These are phyloP conservation scores for Ustilago sp. DNA, from an alignment of 1,284 basidiomycete species.

Conservation along the genomic window DNA sequence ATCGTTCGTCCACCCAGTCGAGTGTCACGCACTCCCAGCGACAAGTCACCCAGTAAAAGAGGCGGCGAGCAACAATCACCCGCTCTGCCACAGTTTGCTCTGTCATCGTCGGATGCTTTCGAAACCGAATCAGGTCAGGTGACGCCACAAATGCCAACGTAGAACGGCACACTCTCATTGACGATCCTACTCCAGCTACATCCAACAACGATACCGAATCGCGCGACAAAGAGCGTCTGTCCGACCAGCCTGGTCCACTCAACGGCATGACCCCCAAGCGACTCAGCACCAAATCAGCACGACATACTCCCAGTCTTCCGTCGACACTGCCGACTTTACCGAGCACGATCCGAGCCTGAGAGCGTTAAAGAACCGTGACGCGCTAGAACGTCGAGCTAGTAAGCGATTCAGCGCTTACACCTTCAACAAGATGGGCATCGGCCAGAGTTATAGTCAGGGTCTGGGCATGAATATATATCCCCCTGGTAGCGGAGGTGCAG, in stretches of 20 bases:
- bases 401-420: constrained; percentile 97
- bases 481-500: constrained; percentile 13
- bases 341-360: constrained; percentile 85
- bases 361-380: constrained; percentile 86
- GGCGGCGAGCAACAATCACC: constrained; percentile 21
- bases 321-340: constrained; percentile 70
- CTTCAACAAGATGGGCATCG: constrained; percentile 87
- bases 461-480: constrained; percentile 49
- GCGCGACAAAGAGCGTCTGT: constrained; percentile 20
- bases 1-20: constrained; percentile 38
- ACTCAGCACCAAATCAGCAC: constrained; percentile 29
- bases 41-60: constrained; percentile 22
- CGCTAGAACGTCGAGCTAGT: constrained; percentile 88
- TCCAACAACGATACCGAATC: constrained; percentile 8
- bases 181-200: constrained; percentile 11
- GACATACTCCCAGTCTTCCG: constrained; percentile 42
- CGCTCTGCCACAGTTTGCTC: constrained; percentile 16
- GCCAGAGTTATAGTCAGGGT: constrained; percentile 51
- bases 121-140: constrained; percentile 31
- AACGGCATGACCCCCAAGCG: constrained; percentile 36
- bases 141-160: constrained; percentile 36
- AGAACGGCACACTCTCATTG: constrained; percentile 45
- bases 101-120: constrained; percentile 25
- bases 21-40: constrained; percentile 26
- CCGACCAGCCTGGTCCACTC: constrained; percentile 29